These are phyloP conservation scores for Tulasnella calospora DNA, from an alignment of 768 basidiomycete species.

Conservation along the genomic window DNA sequence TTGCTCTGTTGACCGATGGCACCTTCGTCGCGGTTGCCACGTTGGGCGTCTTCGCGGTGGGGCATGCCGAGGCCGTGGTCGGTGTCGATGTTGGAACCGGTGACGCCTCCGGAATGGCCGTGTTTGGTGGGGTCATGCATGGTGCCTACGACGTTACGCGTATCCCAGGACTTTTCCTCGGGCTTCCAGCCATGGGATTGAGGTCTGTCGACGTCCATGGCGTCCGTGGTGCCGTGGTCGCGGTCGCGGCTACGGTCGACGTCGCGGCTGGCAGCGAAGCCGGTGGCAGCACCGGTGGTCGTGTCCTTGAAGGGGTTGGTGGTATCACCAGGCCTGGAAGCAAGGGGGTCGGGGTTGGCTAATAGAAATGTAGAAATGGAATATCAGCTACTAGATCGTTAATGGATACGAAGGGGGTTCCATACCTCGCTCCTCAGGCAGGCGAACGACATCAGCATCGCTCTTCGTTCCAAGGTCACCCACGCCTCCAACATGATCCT, in stretches of 20 bases:
- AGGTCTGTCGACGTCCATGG: background rate
- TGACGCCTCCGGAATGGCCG: slow-evolving; percentile 8
- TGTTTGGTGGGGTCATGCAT: slow-evolving; percentile 4
- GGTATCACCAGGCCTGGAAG: background rate
- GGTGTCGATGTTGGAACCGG: slow-evolving; percentile 3
- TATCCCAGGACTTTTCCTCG: slow-evolving; percentile 5
- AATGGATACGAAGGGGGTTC: background rate
- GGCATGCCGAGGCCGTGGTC: slow-evolving; percentile 22
- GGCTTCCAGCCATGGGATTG: background rate
- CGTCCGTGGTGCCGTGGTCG: background rate
- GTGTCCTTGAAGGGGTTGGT: background rate
- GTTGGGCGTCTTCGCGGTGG: background rate
- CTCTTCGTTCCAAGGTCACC: slow-evolving; percentile 19
- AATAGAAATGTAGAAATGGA: background rate
- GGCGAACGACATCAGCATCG: slow-evolving; percentile 13
- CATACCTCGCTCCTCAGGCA: slow-evolving; percentile 19
- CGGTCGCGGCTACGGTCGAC: background rate
- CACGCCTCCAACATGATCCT: slow-evolving; percentile 2
- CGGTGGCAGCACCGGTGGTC: background rate
- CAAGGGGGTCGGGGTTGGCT: background rate
- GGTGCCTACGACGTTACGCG: background rate
- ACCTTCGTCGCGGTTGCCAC: background rate
- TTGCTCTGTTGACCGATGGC: background rate
- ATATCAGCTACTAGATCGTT: no score
- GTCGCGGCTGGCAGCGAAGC: background rate